Conservation (phyloP, 2,329 filamentous ascomycete species). For the Bipolaris oryzae region DNA sequence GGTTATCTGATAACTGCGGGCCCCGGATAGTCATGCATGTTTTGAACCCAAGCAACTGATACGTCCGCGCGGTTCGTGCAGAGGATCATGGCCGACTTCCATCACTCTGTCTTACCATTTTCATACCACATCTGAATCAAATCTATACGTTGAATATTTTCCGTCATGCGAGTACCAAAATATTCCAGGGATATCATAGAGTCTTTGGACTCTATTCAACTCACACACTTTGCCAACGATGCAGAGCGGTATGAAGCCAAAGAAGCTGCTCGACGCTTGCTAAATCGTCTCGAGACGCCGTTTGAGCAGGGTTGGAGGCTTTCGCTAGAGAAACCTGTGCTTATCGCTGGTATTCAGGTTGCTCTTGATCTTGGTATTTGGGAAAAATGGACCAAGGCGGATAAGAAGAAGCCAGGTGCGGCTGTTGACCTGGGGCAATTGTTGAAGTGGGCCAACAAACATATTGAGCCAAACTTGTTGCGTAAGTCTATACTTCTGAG, state of each 20-base stretch:
- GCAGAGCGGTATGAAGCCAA: conserved; percentile 6
- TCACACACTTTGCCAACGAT: not conserved
- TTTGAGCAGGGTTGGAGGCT: conserved; percentile 11
- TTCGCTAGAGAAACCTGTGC: conserved; percentile 3
- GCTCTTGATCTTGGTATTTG: conserved; percentile 5
- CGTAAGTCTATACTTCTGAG: not conserved
- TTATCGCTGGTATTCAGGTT: conserved; percentile 7
- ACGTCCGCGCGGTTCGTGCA: too few species aligned
- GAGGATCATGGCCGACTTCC: too few species aligned
- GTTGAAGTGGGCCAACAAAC: conserved; percentile 4
- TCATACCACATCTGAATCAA: too few species aligned
- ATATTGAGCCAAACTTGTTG: conserved; percentile 4
- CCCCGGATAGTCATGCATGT: too few species aligned
- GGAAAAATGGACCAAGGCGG: conserved; percentile 7
- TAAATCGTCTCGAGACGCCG: conserved; percentile 7
- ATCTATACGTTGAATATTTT: too few species aligned
- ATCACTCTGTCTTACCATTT: too few species aligned
- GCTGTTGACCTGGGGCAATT: conserved; percentile 2
- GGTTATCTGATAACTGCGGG: too few species aligned
- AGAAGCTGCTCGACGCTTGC: conserved; percentile 8
- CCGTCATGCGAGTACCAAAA: not conserved
- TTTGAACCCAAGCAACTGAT: too few species aligned
- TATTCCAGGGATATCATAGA: not conserved
- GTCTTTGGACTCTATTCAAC: not conserved
- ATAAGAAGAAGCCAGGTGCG: conserved; percentile 2